Evolutionary conservation across 2,329 filamentous ascomycete genomes (phyloP), one percentile per base, ranked within the genome.

Genomic region (Claviceps sp.): DNA sequence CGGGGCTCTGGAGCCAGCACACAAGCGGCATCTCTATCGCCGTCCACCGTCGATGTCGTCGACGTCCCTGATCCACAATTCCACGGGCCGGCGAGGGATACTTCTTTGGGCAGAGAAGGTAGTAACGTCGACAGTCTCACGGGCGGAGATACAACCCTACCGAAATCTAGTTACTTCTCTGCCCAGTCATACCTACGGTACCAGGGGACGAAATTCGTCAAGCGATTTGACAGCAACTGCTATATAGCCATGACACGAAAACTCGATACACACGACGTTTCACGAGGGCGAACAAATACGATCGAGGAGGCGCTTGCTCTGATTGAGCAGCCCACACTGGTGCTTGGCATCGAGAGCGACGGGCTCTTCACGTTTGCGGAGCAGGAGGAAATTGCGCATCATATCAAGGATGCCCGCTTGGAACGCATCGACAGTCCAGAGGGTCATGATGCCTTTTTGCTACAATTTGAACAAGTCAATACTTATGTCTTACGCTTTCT

Each of bases 191-290:
- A 98, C 68, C 79, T 98, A 44, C 86, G 93, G 19, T 98, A 98
- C 68, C 93, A 98, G 69, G 91, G 89, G 52, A 80, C 85, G 61
- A 98, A 98, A 68, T 98, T 98, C 61, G 93, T 97, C 61, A 89
- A 87, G 67, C 86, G 93, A 10, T 98, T 97, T 67, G 93, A 98
- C 68, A 88, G 89, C 62, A 98, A 98, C 68, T 98, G 93, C 72
- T 98, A 98, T 72, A 97, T 98, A 60, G 90, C 93, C 59, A 96
- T 98, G 68, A 97, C 93, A 4, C 85, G 93, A 62, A 98, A 98
- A 69, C 80, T 98, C 16, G 93, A 98, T 65, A 97, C 93, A 0
- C 93, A 98, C 68, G 93, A 98, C 65, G 82, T 98, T 26, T 94
- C 89, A 14, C 81, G 90, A 43, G 80, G 84, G 63, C 84, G 91